Conservation (phyloP, 805 yeast species). For the Torulaspora indica region DNA sequence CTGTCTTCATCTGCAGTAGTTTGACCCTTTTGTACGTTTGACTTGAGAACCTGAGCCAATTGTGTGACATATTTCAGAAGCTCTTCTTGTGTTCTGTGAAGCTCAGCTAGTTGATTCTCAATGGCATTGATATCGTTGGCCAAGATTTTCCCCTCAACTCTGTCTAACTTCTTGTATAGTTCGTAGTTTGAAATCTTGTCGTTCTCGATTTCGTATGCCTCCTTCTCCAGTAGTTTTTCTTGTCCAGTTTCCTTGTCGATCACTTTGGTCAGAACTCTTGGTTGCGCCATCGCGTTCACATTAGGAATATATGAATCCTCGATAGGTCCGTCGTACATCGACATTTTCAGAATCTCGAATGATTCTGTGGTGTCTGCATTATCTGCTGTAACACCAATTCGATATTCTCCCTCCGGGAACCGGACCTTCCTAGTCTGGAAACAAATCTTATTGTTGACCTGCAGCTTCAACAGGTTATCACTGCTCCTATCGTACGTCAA, state of each 20-base stretch:
- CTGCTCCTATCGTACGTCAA: conserved; percentile 48
- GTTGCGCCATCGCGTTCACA: conserved; percentile 43
- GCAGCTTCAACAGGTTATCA: conserved; percentile 51
- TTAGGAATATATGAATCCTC: conserved; percentile 57
- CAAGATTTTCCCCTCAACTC: conserved; percentile 35
- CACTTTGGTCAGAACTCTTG: conserved; percentile 43
- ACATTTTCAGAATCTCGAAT: conserved; percentile 59
- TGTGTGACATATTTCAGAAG: conserved; percentile 23
- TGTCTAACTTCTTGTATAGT: conserved; percentile 30
- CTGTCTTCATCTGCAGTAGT: conserved; percentile 9
- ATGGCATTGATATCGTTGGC: conserved; percentile 34
- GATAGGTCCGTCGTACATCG: conserved; percentile 50
- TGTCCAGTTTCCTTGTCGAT: conserved; percentile 36
- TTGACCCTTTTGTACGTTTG: conserved; percentile 1
- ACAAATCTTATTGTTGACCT: conserved; percentile 66
- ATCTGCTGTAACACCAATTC: conserved; percentile 52
- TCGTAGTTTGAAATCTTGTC: conserved; percentile 26
- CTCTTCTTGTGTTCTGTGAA: conserved; percentile 24
- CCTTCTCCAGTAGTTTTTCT: conserved; percentile 32
- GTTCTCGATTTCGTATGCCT: conserved; percentile 22
- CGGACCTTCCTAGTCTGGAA: conserved; percentile 56
- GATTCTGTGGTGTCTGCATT: conserved; percentile 47
- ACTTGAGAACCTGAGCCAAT: conserved; percentile 9
- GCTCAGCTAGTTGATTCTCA: conserved; percentile 23
- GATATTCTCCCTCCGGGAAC: conserved; percentile 41